Evolutionary conservation across 202 grass and related monocot species (phyloP), one percentile per base, ranked within the genome.

Genomic region (Elaeis oleifera): DNA sequence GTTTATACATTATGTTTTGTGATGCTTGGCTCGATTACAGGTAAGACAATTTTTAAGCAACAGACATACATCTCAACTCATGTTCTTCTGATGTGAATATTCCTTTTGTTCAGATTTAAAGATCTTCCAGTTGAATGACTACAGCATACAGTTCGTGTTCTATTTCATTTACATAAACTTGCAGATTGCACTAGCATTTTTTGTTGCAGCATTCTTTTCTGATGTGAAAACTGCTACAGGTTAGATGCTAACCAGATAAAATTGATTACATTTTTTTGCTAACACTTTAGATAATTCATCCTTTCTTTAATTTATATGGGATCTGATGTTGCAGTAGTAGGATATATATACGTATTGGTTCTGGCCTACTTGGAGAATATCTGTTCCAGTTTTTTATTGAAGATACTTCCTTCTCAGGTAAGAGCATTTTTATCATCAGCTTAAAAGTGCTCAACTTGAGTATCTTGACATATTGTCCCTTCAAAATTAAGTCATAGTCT

Each of bases 301-400:
- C n/a, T 52, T 56, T 20, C 52, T 44, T 26, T 16, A 18, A 31
- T 11, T 21, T 19, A 28, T 19, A 52, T 55, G 25, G 57, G 21
- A 14, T 58, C 29, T 27, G 26, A 58, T 3, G 6, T 48, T 20
- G 16, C 54, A 72, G 69, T 51, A 4, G 9, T 72, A 22, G 54
- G 36, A 13, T 72, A 72, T 48, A 72, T 72, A 13, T 72, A 72
- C 28, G 54, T 72, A 13, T 60, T 61, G 56, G 55, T 23, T 72
- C 69, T 15, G 69, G 69, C 11, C 57, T 72, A 9, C 56, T 72
- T 5, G 56, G 56, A 50, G 48, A 56, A 19, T 72, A 61, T 23
- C 69, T 72, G 51, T 72, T 72, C 21, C 69, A 52, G 6, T 50
- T 51, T 21, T 72, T 44, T 29, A 61, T 72, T 48, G 69, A 72